A percentile compares a stretch with the other conserved stretches of the same genome.
phyloP scores from a whole-genome alignment of 768 basidiomycete genomes.

The Russula brevipes region DNA sequence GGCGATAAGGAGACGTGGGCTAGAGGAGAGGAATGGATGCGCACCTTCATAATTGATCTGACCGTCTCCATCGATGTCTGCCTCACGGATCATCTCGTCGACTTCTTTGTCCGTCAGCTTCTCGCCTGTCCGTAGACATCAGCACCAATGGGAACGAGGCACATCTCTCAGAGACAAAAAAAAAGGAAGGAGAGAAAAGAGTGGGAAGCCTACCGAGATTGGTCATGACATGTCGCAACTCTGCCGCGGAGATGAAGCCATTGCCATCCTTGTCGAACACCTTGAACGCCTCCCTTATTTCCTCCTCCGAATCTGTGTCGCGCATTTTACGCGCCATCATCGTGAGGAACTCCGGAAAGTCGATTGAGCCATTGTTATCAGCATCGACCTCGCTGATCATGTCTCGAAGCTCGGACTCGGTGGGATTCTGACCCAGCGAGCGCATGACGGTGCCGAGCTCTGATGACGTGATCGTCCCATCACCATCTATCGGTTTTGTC shows the following conservation, averaged over 20 bases:
- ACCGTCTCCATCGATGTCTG: slow-evolving; percentile 92
- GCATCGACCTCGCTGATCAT: slow-evolving; percentile 96
- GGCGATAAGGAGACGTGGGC: slow-evolving; percentile 8
- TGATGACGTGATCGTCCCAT: slow-evolving; percentile 87
- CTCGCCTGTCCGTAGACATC: slow-evolving; percentile 50
- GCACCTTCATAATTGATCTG: slow-evolving; percentile 83
- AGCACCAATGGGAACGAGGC: not conserved
- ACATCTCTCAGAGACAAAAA: not conserved
- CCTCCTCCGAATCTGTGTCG: slow-evolving; percentile 89
- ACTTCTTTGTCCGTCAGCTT: slow-evolving; percentile 84
- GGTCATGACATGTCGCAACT: slow-evolving; percentile 88
- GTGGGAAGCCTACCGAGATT: slow-evolving; percentile 57
- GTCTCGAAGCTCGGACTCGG: slow-evolving; percentile 85
- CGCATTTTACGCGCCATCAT: slow-evolving; percentile 89
- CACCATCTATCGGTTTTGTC: slow-evolving; percentile 54
- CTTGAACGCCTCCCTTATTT: slow-evolving; percentile 95
- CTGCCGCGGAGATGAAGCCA: slow-evolving; percentile 80
- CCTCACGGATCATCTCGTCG: slow-evolving; percentile 96
- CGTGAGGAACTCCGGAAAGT: slow-evolving; percentile 73
- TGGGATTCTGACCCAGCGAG: slow-evolving; percentile 88
- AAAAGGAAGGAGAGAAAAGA: not conserved
- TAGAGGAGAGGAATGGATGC: slow-evolving; percentile 24
- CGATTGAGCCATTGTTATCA: slow-evolving; percentile 84
- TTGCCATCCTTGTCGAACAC: slow-evolving; percentile 97
- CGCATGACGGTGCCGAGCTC: slow-evolving; percentile 95